Conservation (phyloP, 768 basidiomycete species). For the Phlebiopsis flavidoalba region DNA sequence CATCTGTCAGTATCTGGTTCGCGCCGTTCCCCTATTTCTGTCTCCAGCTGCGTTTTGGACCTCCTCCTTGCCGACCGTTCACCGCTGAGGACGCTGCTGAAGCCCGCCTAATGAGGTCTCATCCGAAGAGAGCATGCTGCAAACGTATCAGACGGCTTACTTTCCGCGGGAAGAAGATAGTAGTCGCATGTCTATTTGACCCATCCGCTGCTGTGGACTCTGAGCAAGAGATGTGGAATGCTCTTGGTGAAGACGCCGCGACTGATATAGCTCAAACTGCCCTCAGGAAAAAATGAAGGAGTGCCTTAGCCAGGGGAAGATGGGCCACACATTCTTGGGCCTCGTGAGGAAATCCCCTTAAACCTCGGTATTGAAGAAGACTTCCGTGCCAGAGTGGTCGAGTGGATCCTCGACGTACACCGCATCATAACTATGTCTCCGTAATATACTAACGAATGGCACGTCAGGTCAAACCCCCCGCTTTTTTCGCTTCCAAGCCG, state of each 20-base stretch:
- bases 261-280: too few relatives aligned
- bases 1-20: conserved; percentile 2
- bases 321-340: too few relatives aligned
- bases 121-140: conserved; percentile 36
- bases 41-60: conserved; percentile 43
- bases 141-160: conserved; percentile 33
- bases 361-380: conserved; percentile 28
- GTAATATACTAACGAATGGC: neutral
- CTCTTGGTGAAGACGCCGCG: neutral
- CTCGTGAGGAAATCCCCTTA: neutral
- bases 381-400: conserved; percentile 30
- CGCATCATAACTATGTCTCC: neutral
- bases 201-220: conserved; percentile 6
- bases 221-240: conserved; percentile 17
- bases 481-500: conserved; percentile 6
- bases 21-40: conserved; percentile 43
- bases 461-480: conserved; percentile 16
- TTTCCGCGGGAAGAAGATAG: conserved; percentile 5
- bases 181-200: neutral
- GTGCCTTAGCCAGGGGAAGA: too few relatives aligned
- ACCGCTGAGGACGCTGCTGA: conserved; percentile 40
- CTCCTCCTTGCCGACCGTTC: conserved; percentile 26
- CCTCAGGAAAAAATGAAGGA: too few relatives aligned
- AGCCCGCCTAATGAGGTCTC: conserved; percentile 33
- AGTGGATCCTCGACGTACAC: conserved; percentile 43